phyloP scores from a whole-genome alignment of 2,329 filamentous ascomycete species.

The Colletotrichum liriopes region DNA sequence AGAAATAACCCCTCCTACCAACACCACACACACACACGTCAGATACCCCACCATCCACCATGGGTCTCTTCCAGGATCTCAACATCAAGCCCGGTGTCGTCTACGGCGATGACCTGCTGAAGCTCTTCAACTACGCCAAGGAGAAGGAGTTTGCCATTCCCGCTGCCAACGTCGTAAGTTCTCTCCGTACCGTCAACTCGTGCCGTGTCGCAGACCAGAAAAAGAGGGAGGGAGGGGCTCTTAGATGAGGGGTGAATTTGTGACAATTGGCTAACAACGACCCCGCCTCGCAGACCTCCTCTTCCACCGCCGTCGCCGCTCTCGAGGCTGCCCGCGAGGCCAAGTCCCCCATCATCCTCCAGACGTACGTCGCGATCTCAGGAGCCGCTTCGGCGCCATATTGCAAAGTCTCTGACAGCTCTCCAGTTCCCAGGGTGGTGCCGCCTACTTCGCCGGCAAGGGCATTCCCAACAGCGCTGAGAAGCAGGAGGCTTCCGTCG shows the following conservation, averaged over 20 bases:
- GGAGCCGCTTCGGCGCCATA: neutral
- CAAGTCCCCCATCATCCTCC: conserved; percentile 93
- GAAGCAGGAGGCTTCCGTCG: conserved; percentile 90
- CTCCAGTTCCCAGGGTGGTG: conserved; percentile 83
- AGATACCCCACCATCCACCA: conserved; percentile 45
- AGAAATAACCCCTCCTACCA: conserved; percentile 16
- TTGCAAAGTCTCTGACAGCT: conserved; percentile 22
- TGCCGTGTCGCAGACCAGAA: neutral
- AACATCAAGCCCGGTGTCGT: conserved; percentile 69
- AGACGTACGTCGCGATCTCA: conserved; percentile 65
- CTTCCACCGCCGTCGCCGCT: conserved; percentile 85
- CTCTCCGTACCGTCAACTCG: neutral
- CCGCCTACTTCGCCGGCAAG: conserved; percentile 94
- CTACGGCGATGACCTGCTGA: conserved; percentile 68
- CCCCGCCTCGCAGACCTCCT: conserved; percentile 71
- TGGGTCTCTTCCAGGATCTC: conserved; percentile 57
- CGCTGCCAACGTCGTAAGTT: conserved; percentile 81
- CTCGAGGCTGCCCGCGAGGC: conserved; percentile 96
- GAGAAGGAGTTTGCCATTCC: conserved; percentile 91
- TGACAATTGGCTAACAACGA: conserved; percentile 34
- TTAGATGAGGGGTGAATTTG: conserved; percentile 14
- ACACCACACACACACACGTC: neutral
- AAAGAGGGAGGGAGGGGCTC: neutral
- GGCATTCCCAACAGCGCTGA: conserved; percentile 80
- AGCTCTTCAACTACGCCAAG: conserved; percentile 91